These are phyloP conservation scores for sorghum (Sorghum bicolor) DNA, from an alignment of 176 grass and related monocot species.

Conservation along the genomic window Sorghum_bicolor_NCBIv3 NC_012877.2:2898001-2898500, in stretches of 20 bases:
- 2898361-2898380: constrained; percentile 85
- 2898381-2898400: constrained; percentile 66
- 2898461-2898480: constrained; percentile 14
- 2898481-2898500: not conserved
- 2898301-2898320: constrained; percentile 57
- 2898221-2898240: not conserved
- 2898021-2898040: not conserved
- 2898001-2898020: not conserved
- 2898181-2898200: not conserved
- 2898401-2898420: constrained; percentile 81
- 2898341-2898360: constrained; percentile 81
- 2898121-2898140: not conserved
- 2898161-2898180: not conserved
- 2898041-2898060: not conserved
- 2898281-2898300: not conserved
- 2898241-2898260: not conserved
- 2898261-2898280: not conserved
- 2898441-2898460: constrained; percentile 56
- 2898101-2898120: not conserved
- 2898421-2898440: constrained; percentile 82
- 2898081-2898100: not conserved
- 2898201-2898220: not conserved
- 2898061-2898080: not conserved
- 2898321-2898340: constrained; percentile 80
- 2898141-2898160: not conserved